phyloP scores from a whole-genome alignment of 2,329 filamentous ascomycete species.

The Penicillium sp. region DNA sequence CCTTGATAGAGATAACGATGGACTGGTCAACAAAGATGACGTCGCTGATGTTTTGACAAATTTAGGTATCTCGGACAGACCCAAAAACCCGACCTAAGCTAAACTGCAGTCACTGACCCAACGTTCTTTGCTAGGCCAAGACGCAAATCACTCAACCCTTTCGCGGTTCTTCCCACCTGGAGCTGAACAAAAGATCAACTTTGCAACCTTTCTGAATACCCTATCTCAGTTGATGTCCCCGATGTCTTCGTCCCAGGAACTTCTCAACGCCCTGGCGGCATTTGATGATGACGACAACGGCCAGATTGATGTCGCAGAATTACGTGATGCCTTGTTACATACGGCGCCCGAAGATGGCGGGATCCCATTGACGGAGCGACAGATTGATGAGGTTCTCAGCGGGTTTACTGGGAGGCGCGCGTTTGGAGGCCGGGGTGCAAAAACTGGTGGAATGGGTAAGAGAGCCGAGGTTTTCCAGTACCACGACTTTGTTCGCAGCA shows the following conservation, averaged over 20 bases:
- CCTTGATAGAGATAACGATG: slow-evolving; percentile 84
- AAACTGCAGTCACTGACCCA: neutral
- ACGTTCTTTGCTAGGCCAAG: slow-evolving; percentile 59
- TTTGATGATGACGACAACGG: slow-evolving; percentile 96
- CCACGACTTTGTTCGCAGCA: slow-evolving; percentile 79
- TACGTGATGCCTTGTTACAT: slow-evolving; percentile 79
- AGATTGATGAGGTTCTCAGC: slow-evolving; percentile 83
- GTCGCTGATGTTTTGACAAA: slow-evolving; percentile 85
- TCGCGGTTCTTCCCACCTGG: slow-evolving; percentile 78
- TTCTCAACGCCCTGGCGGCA: slow-evolving; percentile 86
- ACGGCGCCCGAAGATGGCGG: slow-evolving; percentile 75
- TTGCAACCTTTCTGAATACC: slow-evolving; percentile 82
- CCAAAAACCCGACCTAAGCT: neutral
- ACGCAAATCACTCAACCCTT: slow-evolving; percentile 69
- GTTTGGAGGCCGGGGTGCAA: slow-evolving; percentile 54
- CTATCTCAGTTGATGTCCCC: slow-evolving; percentile 72
- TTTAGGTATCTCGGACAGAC: slow-evolving; percentile 44
- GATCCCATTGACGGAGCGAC: slow-evolving; percentile 63
- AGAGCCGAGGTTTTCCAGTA: slow-evolving; percentile 91
- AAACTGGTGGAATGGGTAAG: slow-evolving; percentile 55
- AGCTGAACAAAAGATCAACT: slow-evolving; percentile 69
- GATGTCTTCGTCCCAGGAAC: slow-evolving; percentile 74
- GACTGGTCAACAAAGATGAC: slow-evolving; percentile 76
- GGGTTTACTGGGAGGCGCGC: slow-evolving; percentile 83
- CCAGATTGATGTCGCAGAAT: slow-evolving; percentile 79